Percentiles rank a stretch among this genome's conserved stretches.
Evolutionary conservation across 192 early-diverging fungal species (phyloP).

Genomic region (Coemansia sp.): DNA sequence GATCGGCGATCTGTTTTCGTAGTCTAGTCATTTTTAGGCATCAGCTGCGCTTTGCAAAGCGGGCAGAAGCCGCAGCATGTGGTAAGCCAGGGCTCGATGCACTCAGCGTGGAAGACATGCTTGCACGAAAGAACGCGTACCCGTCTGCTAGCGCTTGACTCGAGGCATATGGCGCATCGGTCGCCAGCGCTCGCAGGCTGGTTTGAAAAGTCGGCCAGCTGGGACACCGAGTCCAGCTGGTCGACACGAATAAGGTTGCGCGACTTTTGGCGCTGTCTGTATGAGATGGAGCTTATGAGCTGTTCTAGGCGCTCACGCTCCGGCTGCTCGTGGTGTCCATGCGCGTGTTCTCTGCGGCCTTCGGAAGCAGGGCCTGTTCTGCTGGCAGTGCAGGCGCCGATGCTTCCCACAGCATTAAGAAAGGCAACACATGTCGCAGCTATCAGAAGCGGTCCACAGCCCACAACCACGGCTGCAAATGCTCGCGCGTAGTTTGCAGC

Average conservation of each 20-base stretch:
- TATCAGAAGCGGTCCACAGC: not conserved
- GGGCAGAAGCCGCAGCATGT: constrained; percentile 35
- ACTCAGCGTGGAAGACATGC: constrained; percentile 44
- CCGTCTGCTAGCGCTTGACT: not conserved
- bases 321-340: not conserved
- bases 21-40: not conserved
- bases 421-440: not conserved
- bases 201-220: not conserved
- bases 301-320: not conserved
- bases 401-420: not conserved
- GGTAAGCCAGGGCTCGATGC: constrained; percentile 54
- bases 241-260: not conserved
- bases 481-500: not conserved
- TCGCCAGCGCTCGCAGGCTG: not conserved
- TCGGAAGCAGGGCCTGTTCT: not conserved
- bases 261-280: constrained; percentile 1
- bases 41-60: constrained; percentile 33
- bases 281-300: constrained; percentile 5
- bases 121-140: constrained; percentile 36
- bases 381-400: not conserved
- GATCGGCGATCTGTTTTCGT: not conserved
- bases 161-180: constrained; percentile 38
- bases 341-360: not conserved
- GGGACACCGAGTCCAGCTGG: constrained; percentile 21
- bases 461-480: not conserved